phyloP scores from a whole-genome alignment of 1,284 basidiomycete genomes.

The Ganoderma resinaceum region DNA sequence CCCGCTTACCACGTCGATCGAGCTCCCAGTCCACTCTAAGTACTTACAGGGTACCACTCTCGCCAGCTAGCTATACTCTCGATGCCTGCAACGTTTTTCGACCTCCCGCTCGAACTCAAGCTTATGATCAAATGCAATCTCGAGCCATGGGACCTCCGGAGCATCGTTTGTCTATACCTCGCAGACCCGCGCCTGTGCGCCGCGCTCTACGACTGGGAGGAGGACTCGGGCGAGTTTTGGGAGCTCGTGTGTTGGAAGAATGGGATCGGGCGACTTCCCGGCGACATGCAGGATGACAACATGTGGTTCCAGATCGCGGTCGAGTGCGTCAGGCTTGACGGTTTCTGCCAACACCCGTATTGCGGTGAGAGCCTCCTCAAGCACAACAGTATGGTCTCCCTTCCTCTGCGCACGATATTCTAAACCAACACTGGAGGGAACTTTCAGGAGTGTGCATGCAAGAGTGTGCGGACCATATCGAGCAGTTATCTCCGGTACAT shows the following conservation, averaged over 20 bases:
- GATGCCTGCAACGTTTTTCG: not conserved
- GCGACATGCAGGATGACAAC: not conserved
- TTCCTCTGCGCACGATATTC: not conserved
- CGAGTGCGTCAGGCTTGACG: constrained; percentile 11
- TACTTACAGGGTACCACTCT: not conserved
- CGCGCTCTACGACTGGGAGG: constrained; percentile 20
- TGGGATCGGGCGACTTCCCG: constrained; percentile 13
- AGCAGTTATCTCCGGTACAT: not conserved
- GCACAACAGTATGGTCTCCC: not conserved
- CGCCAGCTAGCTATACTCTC: not conserved
- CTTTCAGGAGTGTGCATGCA: not conserved
- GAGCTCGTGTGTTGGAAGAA: constrained; percentile 15
- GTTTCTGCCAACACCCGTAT: constrained; percentile 17
- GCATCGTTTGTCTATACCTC: constrained; percentile 18
- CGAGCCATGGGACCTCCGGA: constrained; percentile 18
- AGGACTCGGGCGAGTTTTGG: constrained; percentile 27
- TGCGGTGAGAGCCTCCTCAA: constrained; percentile 15
- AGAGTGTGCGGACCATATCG: not conserved
- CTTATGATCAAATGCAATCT: constrained; percentile 13
- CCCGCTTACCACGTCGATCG: not conserved
- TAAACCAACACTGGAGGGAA: not conserved
- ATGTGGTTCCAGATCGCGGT: constrained; percentile 17
- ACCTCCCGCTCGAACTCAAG: constrained; percentile 13
- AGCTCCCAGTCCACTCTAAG: not conserved
- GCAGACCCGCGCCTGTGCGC: not conserved